phyloP scores from a whole-genome alignment of 73 alveolate genomes.

The Paramecium sonneborni region DNA sequence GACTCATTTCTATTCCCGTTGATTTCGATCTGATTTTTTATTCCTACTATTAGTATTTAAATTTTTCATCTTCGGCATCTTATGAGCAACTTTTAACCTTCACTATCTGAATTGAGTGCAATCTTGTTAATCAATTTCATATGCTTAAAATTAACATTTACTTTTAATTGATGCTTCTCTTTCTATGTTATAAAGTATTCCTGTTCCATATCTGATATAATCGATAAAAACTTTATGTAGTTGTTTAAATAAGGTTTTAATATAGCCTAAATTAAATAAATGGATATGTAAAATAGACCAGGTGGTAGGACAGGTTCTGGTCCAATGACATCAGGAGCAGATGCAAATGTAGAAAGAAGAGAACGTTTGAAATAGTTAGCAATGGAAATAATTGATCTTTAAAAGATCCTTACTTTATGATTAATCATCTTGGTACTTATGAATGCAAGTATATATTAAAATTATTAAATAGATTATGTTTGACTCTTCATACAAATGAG shows the following conservation, averaged over 20 bases:
- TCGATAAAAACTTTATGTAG: background rate
- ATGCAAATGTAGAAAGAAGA: slow-evolving; percentile 88
- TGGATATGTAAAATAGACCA: slow-evolving; percentile 89
- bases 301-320: slow-evolving; percentile 92
- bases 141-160: background rate
- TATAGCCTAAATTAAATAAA: slow-evolving; percentile 22
- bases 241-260: background rate
- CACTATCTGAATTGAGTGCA: slow-evolving; percentile 10
- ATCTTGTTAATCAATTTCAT: slow-evolving; percentile 21
- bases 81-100: background rate
- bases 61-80: slow-evolving; percentile 52
- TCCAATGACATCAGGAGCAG: slow-evolving; percentile 84
- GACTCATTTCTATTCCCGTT: slow-evolving; percentile 23
- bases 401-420: slow-evolving; percentile 98
- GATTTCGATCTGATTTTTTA: slow-evolving; percentile 24
- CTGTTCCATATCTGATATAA: background rate
- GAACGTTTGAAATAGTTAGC: slow-evolving; percentile 95
- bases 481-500: slow-evolving; percentile 98
- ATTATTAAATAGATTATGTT: slow-evolving; percentile 83
- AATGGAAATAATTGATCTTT: slow-evolving; percentile 95
- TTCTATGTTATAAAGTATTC: background rate
- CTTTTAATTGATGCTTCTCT: slow-evolving; percentile 46
- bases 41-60: background rate
- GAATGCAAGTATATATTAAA: slow-evolving; percentile 84
- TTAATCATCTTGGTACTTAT: slow-evolving; percentile 97